Base-by-base conservation (phyloP, 176 grass and related monocot genomes). In the Bromus sterilis region DNA sequence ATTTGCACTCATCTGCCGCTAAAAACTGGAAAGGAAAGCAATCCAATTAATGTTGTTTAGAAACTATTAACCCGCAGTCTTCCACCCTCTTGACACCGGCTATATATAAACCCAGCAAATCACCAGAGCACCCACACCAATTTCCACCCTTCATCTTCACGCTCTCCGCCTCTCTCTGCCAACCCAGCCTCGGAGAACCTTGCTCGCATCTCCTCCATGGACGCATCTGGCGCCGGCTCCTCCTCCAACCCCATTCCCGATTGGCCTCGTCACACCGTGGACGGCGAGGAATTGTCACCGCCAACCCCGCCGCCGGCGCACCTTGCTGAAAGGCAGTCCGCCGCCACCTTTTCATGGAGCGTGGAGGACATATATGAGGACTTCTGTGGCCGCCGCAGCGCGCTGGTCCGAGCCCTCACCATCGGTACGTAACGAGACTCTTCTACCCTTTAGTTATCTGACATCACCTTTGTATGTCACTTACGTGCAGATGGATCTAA, bases 371-470 rank as follows among this genome's bases (percentile, higher is more conserved):
- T 91, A 70, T 85, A 85, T 71, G 71, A 84, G 77, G 85, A 91
- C 60, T 85, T 77, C 73, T 55, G 55, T 65, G 61, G 28, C 72
- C 89, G 85, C 76, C 89, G 77, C 53, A 60, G 72, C 42, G 81
- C 85, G 62, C 73, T 91, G n/a, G 65, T 91, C 74, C 85, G 85
- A 37, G 89, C 89, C 23, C 49, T 91, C 63, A 88, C 85, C 21
- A 21, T n/a, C 18, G 89, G 89, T 87, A 32, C 11, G 42, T 48
- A 1, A 41, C 2, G 15, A 24, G 36, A 6, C 11, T 14, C 66
- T 43, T 23, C 24, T n/a, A n/a, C n/a, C n/a, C n/a, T n/a, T 6
- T 39, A 70, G 23, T 25, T 25, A 41, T n/a, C n/a, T n/a, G n/a
- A n/a, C n/a, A n/a, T 63, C 11, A 68, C 16, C 15, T 18, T 49